Percentiles rank a stretch among this genome's conserved stretches.
phyloP scores from a whole-genome alignment of 129 eudicot species.

The Flaveria ramosissima region DNA sequence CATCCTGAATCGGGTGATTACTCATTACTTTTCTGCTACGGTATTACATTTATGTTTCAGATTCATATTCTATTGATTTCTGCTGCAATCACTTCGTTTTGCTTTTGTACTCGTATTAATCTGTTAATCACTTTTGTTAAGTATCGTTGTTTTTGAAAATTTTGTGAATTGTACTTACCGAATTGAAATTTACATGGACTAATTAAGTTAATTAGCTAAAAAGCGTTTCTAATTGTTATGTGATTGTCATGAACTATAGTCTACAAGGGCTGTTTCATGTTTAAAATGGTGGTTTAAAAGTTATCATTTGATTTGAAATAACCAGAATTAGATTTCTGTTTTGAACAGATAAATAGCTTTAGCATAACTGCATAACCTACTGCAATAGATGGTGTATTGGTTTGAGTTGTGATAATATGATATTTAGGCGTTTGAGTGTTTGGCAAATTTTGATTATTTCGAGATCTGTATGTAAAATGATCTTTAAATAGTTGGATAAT shows the following conservation, averaged over 20 bases:
- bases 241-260: too few species aligned
- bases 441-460: background rate
- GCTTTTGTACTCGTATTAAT: too few species aligned
- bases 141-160: background rate
- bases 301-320: background rate
- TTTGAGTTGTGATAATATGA: background rate
- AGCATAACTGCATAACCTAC: background rate
- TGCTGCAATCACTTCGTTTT: too few species aligned
- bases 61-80: background rate
- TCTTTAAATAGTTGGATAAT: background rate
- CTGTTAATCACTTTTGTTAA: background rate
- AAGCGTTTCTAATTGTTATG: too few species aligned
- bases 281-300: too few species aligned
- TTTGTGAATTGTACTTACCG: background rate
- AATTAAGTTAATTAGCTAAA: too few species aligned
- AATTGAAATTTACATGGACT: background rate
- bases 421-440: background rate
- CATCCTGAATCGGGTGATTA: too few species aligned
- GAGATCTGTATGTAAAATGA: background rate
- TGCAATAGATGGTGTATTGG: background rate
- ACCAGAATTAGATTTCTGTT: background rate
- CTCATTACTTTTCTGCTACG: background rate
- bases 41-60: background rate
- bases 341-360: background rate
- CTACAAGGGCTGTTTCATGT: too few species aligned